A percentile compares a stretch with the other conserved stretches of the same genome.
Conservation (phyloP, 2,329 filamentous ascomycete genomes). For the Colletotrichum neosansevieriae region DNA sequence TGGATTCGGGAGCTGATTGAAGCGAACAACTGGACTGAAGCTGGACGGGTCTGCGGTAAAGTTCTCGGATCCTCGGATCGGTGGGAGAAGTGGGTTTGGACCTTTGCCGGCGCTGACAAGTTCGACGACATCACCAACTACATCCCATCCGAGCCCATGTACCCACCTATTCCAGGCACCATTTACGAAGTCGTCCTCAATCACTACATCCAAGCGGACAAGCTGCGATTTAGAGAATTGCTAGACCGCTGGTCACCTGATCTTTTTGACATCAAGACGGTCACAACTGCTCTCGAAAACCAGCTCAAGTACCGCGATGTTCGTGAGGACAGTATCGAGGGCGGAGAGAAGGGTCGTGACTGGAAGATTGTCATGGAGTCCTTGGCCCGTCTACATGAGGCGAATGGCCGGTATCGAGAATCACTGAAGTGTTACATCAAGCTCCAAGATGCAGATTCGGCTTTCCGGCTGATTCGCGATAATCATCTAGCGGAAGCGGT, state of each 20-base stretch:
- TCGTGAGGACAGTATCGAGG: slow-evolving; percentile 80
- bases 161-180: slow-evolving; percentile 81
- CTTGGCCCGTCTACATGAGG: slow-evolving; percentile 86
- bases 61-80: slow-evolving; percentile 82
- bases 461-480: slow-evolving; percentile 87
- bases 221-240: slow-evolving; percentile 80
- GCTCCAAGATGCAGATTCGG: slow-evolving; percentile 90
- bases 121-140: slow-evolving; percentile 91
- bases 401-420: slow-evolving; percentile 83
- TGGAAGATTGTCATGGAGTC: slow-evolving; percentile 92
- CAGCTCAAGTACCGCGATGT: slow-evolving; percentile 83
- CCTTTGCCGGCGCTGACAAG: slow-evolving; percentile 85
- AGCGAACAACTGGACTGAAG: slow-evolving; percentile 78
- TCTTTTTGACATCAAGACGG: slow-evolving; percentile 81
- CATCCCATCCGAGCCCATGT: slow-evolving; percentile 82
- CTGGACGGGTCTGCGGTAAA: slow-evolving; percentile 84
- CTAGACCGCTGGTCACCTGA: slow-evolving; percentile 87
- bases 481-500: slow-evolving; percentile 92
- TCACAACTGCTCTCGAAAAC: slow-evolving; percentile 84
- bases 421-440: slow-evolving; percentile 90
- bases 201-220: slow-evolving; percentile 86
- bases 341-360: slow-evolving; percentile 78
- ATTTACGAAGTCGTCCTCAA: slow-evolving; percentile 92
- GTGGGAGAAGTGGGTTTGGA: slow-evolving; percentile 98
- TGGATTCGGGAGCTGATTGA: slow-evolving; percentile 91